Conservation (phyloP, 805 yeast genomes). For the Jamesozyma rosinii region DNA sequence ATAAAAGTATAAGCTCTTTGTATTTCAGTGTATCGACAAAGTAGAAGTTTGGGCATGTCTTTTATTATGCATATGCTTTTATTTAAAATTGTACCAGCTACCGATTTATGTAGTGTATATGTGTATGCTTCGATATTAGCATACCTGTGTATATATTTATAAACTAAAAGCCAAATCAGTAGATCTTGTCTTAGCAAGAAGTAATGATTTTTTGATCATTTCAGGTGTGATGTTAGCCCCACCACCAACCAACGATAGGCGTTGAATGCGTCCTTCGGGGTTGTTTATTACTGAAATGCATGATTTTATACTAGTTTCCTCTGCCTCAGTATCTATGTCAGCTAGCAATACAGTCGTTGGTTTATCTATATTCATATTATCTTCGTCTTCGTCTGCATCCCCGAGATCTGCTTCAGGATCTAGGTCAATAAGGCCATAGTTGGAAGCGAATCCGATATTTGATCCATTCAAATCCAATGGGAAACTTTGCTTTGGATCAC, state of each 20-base stretch:
- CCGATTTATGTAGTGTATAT: neutral
- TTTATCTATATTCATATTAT: constrained; percentile 29
- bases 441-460: constrained; percentile 36
- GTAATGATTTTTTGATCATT: constrained; percentile 39
- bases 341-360: constrained; percentile 42
- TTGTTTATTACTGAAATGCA: constrained; percentile 37
- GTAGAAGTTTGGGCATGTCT: too few relatives aligned
- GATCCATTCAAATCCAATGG: constrained; percentile 34
- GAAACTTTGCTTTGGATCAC: constrained; percentile 39
- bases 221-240: constrained; percentile 39
- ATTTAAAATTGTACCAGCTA: neutral
- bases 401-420: constrained; percentile 30
- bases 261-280: constrained; percentile 30
- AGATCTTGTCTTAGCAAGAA: constrained; percentile 42
- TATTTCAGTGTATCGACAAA: too few relatives aligned
- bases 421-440: constrained; percentile 50
- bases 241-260: constrained; percentile 43
- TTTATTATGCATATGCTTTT: neutral
- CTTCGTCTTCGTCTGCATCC: constrained; percentile 19
- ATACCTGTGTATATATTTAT: neutral
- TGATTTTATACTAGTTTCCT: constrained; percentile 52
- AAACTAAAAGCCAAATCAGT: constrained; percentile 19
- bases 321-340: constrained; percentile 80
- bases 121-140: neutral
- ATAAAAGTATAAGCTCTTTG: neutral